Percentiles rank a stretch among this genome's conserved stretches.
phyloP scores from a whole-genome alignment of 2,329 filamentous ascomycete genomes.

The Chaetomium strumarium region DNA sequence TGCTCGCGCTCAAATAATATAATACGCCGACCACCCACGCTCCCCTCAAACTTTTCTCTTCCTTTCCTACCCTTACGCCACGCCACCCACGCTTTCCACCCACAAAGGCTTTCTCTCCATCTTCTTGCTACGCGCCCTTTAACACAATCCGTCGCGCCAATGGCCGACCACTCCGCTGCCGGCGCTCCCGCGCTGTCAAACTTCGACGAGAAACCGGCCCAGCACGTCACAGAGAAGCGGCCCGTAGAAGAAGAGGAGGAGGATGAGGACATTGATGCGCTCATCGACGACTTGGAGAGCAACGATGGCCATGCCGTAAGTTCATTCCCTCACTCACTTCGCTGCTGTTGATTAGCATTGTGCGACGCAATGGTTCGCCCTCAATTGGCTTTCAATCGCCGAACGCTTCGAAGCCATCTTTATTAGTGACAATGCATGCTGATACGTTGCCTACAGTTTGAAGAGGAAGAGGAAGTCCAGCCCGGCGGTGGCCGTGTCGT shows the following conservation, averaged over 20 bases:
- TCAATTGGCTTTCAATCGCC: not conserved
- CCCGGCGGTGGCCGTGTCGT: conserved; percentile 53
- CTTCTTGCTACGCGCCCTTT: conserved; percentile 40
- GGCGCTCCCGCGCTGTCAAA: conserved; percentile 49
- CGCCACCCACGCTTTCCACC: no score
- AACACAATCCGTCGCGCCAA: conserved; percentile 31
- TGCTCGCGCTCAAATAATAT: conserved; percentile 19
- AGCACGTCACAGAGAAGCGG: conserved; percentile 31
- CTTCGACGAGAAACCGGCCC: conserved; percentile 56
- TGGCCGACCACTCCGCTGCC: conserved; percentile 44
- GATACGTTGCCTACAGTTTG: conserved; percentile 41
- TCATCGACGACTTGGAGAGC: conserved; percentile 83
- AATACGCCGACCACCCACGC: conserved; percentile 25
- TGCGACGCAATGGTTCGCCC: not conserved
- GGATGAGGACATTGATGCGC: conserved; percentile 76
- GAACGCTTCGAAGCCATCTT: no score
- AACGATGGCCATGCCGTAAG: conserved; percentile 59
- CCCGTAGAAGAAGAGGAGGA: conserved; percentile 61
- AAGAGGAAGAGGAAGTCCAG: conserved; percentile 40
- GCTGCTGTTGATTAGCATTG: not conserved
- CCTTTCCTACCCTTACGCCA: no score
- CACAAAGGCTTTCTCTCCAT: conserved; percentile 29
- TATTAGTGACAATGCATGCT: conserved; percentile 11
- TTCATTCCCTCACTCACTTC: not conserved
- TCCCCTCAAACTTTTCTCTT: conserved; percentile 14